phyloP scores from a whole-genome alignment of 148 eudicot genomes.

The Diospyros kaki region DNA sequence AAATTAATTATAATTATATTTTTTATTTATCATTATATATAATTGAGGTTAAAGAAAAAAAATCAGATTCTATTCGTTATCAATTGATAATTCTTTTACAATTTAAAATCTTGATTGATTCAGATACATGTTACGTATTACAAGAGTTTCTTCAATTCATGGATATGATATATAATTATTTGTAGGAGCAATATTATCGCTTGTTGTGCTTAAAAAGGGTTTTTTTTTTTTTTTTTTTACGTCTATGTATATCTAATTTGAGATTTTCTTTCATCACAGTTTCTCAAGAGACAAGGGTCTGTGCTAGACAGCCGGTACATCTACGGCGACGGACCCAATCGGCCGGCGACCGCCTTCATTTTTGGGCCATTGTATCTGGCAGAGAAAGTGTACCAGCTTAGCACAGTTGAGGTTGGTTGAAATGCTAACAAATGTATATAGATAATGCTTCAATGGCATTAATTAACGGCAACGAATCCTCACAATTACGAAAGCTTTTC shows the following conservation, averaged over 20 bases:
- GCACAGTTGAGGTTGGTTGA: conserved; percentile 16
- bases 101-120: too few species aligned
- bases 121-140: too few species aligned
- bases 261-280: not conserved
- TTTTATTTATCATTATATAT: too few species aligned
- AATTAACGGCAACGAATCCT: not conserved
- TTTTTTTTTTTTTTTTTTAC: not conserved
- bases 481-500: too few species aligned
- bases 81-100: too few species aligned
- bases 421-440: not conserved
- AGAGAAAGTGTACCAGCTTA: conserved; percentile 20
- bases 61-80: too few species aligned
- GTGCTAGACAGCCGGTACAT: conserved; percentile 19
- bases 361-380: conserved; percentile 18
- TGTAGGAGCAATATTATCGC: too few species aligned
- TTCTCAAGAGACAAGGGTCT: not conserved
- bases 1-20: too few species aligned
- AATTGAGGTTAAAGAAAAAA: too few species aligned
- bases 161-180: too few species aligned
- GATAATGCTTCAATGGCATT: not conserved
- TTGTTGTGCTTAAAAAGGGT: not conserved
- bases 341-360: conserved; percentile 15
- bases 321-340: conserved; percentile 13
- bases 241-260: too few species aligned
- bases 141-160: too few species aligned